Evolutionary conservation across 2,329 filamentous ascomycete species (phyloP).

Genomic region (Ascochyta fabae): DNA sequence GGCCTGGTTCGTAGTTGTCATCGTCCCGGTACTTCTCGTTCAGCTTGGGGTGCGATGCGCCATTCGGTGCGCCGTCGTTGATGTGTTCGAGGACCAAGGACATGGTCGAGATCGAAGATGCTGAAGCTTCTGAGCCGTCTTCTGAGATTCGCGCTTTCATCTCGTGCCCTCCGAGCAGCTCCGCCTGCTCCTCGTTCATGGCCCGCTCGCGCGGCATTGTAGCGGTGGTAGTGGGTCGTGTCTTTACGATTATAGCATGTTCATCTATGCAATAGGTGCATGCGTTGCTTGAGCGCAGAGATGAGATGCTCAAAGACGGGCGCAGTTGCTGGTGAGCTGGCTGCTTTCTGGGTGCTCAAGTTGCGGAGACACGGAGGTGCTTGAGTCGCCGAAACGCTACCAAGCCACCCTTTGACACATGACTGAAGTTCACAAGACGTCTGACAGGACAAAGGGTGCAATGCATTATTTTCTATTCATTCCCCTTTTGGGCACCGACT

Average conservation of each 20-base stretch:
- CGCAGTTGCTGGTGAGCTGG: conserved; percentile 2
- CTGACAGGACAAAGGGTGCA: conserved; percentile 32
- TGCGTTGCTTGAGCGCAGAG: neutral
- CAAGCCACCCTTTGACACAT: conserved; percentile 37
- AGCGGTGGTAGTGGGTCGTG: conserved; percentile 4
- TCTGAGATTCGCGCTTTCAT: conserved; percentile 40
- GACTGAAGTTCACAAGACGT: conserved; percentile 16
- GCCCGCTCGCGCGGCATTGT: conserved; percentile 46
- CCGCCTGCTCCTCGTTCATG: conserved; percentile 53
- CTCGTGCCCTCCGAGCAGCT: conserved; percentile 51
- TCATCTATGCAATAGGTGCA: neutral
- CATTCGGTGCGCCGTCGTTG: conserved; percentile 59
- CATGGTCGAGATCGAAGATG: conserved; percentile 81
- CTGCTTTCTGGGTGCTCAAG: conserved; percentile 9
- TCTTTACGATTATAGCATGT: conserved; percentile 24
- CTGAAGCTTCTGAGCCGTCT: conserved; percentile 58
- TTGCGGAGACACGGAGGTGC: conserved; percentile 43
- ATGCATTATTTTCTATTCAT: conserved; percentile 35
- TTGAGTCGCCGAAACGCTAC: conserved; percentile 36
- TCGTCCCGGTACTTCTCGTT: conserved; percentile 50
- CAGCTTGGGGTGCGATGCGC: conserved; percentile 33
- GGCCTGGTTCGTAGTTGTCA: conserved; percentile 50
- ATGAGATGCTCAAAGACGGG: neutral
- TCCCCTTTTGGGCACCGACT: conserved; percentile 22
- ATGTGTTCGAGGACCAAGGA: conserved; percentile 82